phyloP scores from a whole-genome alignment of 2,329 filamentous ascomycete genomes.

The Verticillium tricorpus region DNA sequence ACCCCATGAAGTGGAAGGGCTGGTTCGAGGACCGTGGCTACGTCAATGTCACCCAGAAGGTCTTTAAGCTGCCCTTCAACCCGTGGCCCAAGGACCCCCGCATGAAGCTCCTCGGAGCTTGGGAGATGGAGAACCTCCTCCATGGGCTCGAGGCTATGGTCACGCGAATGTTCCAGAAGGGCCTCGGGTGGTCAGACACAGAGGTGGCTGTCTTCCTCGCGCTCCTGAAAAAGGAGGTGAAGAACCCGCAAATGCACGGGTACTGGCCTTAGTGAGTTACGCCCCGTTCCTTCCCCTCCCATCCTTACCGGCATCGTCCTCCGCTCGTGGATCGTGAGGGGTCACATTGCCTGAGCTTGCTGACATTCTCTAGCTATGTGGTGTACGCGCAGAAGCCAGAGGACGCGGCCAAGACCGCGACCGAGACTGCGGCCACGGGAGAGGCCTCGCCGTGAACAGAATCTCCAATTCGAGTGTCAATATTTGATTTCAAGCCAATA shows the following conservation, averaged over 20 bases:
- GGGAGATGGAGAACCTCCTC: constrained; percentile 9
- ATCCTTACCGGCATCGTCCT: too few species aligned
- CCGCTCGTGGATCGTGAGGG: not conserved
- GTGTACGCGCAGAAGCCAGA: not conserved
- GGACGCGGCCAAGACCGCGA: not conserved
- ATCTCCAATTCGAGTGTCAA: too few species aligned
- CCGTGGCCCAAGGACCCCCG: constrained; percentile 39
- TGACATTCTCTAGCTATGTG: not conserved
- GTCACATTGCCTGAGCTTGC: not conserved
- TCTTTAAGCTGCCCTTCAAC: constrained; percentile 41
- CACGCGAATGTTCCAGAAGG: constrained; percentile 10
- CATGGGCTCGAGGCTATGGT: not conserved
- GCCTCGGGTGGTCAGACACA: constrained; percentile 13
- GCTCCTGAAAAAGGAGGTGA: constrained; percentile 13
- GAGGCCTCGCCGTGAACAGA: too few species aligned
- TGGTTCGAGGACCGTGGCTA: constrained; percentile 28
- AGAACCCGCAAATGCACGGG: constrained; percentile 11
- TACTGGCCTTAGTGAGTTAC: constrained; percentile 21
- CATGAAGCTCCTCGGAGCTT: constrained; percentile 17
- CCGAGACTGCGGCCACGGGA: too few species aligned
- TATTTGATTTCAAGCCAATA: too few species aligned
- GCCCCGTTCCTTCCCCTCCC: constrained; percentile 10
- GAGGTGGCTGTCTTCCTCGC: constrained; percentile 15
- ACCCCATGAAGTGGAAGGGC: constrained; percentile 12
- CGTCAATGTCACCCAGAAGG: constrained; percentile 30